These are phyloP conservation scores for Pseudocercospora musae DNA, from an alignment of 2,329 filamentous ascomycete species.

Conservation along the genomic window DNA sequence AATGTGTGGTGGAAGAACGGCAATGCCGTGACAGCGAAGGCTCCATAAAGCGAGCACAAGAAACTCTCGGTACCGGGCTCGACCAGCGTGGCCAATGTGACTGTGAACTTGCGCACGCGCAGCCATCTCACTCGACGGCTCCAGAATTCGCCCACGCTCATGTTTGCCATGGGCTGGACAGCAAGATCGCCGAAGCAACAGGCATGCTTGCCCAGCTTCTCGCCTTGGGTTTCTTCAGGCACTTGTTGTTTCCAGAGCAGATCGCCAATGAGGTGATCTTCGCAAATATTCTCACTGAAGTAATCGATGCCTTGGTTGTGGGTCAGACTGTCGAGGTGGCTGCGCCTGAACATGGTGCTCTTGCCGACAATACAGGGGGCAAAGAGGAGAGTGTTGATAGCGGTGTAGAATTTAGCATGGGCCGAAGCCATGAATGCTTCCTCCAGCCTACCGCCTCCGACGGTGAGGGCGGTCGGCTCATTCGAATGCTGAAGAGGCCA, in stretches of 20 bases:
- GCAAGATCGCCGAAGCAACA: slow-evolving; percentile 82
- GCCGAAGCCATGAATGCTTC: slow-evolving; percentile 92
- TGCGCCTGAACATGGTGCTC: slow-evolving; percentile 96
- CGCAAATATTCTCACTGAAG: slow-evolving; percentile 95
- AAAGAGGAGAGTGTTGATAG: slow-evolving; percentile 88
- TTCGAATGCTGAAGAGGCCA: too few relatives aligned
- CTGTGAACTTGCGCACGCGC: slow-evolving; percentile 90
- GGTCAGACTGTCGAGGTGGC: slow-evolving; percentile 76
- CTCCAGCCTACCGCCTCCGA: slow-evolving; percentile 77
- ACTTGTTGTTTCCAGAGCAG: slow-evolving; percentile 73
- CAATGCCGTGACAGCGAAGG: slow-evolving; percentile 73
- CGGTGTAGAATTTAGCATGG: slow-evolving; percentile 95
- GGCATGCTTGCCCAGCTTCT: slow-evolving; percentile 69
- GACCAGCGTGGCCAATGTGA: slow-evolving; percentile 80
- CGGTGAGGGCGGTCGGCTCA: slow-evolving; percentile 26
- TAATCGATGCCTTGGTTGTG: slow-evolving; percentile 72
- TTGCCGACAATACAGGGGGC: slow-evolving; percentile 95
- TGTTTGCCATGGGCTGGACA: slow-evolving; percentile 82
- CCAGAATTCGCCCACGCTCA: slow-evolving; percentile 73
- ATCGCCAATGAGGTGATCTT: slow-evolving; percentile 94
- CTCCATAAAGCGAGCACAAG: slow-evolving; percentile 74
- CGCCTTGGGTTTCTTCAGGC: slow-evolving; percentile 33
- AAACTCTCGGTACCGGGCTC: slow-evolving; percentile 91
- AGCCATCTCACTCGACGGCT: slow-evolving; percentile 85
- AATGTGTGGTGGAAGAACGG: slow-evolving; percentile 57